Evolutionary conservation across 306 rosid species (phyloP).

Genomic region (Cicer cuneatum): DNA sequence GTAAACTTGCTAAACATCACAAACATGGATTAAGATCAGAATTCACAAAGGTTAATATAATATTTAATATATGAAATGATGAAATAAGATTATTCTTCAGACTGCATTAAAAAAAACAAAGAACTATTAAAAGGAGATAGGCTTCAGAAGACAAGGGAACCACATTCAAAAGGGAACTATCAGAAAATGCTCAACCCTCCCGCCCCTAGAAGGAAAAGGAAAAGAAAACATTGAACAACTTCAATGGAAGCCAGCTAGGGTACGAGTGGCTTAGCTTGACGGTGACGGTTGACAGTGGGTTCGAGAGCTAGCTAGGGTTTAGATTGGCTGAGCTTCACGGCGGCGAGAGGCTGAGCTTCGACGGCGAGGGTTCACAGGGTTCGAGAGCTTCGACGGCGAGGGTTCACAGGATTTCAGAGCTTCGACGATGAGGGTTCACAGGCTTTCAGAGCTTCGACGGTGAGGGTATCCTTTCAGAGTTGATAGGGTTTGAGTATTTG

Average conservation of each 20-base stretch:
- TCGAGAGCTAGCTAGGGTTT: too few species aligned
- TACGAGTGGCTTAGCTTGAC: too few species aligned
- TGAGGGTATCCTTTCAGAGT: too few species aligned
- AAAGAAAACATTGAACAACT: not conserved
- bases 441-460: too few species aligned
- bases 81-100: slow-evolving; percentile 6
- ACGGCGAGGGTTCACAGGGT: too few species aligned
- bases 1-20: slow-evolving; percentile 79
- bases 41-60: slow-evolving; percentile 5
- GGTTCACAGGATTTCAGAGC: too few species aligned
- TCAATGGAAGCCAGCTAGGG: not conserved
- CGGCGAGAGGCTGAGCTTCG: too few species aligned
- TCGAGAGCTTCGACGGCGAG: too few species aligned
- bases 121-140: slow-evolving; percentile 6
- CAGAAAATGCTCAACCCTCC: not conserved
- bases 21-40: slow-evolving; percentile 44
- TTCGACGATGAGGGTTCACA: too few species aligned
- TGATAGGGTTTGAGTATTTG: too few species aligned
- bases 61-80: not conserved
- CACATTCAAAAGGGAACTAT: not conserved
- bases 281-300: too few species aligned
- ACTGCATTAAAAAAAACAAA: not conserved
- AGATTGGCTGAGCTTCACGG: too few species aligned
- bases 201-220: not conserved
- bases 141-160: slow-evolving; percentile 5